Base-by-base conservation (phyloP, 1,139 yeast species). In the Suhomyces panamericanus region DNA sequence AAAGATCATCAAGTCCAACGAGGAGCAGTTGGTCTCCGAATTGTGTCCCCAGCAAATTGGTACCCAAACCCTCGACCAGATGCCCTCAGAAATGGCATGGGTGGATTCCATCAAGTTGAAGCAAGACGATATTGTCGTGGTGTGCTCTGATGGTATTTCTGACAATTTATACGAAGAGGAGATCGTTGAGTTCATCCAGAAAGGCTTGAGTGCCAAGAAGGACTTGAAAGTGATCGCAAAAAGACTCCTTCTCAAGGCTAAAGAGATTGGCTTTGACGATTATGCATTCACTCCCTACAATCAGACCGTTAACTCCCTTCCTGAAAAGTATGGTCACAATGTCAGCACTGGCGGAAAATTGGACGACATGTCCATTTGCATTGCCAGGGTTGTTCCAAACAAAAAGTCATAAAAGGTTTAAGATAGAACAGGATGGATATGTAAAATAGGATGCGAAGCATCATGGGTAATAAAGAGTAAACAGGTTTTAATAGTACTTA, bases 41-140 rank as follows among this genome's bases (percentile, higher is more conserved):
- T 57, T 78, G 47, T 78, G 83, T 57, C 84, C 84, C 7, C 69
- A 74, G 50, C 84, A 79, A 53, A 77, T 79, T 8, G 84, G 84
- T 1, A 78, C 84, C 1, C 80, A 77, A 41, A 74, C 78, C 4
- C 59, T 70, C 35, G 61, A 61, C 16, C 60, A 63, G 37, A 49
- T 74, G 29, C 84, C 84, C 0, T 76, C 81, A 3, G 72, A 72
- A 44, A 64, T 78, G 54, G 81, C 80, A 2, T 70, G 79, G 72
- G 75, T 74, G 28, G 71, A 68, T 36, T 68, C 75, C 8, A 57
- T 75, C 35, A 64, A 69, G 39, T 54, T 78, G 14, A 48, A 68
- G 43, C 69, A 66, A 37, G 63, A 67, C 41, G 84, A 79, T 54
- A 57, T 78, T 11, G 56, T 79, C 1, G 58, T 78, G 20, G 52